These are phyloP conservation scores for Ceratobasidium theobromae DNA, from an alignment of 1,284 basidiomycete species.

Conservation along the genomic window DNA sequence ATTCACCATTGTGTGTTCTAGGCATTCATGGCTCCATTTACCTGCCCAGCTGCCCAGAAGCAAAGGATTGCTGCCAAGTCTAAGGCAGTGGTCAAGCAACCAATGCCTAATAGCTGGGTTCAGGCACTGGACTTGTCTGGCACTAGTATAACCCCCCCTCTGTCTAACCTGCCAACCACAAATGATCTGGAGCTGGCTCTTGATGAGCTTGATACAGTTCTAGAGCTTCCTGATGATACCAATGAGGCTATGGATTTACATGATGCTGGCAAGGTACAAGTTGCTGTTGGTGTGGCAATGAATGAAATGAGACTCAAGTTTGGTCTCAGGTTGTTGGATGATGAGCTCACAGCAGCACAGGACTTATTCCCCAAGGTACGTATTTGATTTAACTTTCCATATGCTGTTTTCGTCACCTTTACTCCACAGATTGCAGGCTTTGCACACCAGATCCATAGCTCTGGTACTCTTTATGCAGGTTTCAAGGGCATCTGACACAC, in stretches of 20 bases:
- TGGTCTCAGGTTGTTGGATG: background rate
- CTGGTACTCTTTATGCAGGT: background rate
- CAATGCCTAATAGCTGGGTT: background rate
- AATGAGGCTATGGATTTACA: background rate
- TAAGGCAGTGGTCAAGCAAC: background rate
- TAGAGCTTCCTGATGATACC: too few relatives aligned
- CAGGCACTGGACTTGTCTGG: background rate
- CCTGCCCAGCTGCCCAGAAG: background rate
- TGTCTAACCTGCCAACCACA: background rate
- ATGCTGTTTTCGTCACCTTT: background rate
- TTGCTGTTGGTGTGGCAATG: background rate
- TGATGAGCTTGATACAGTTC: too few relatives aligned
- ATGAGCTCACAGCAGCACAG: background rate
- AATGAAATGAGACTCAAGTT: background rate
- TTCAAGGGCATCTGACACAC: background rate
- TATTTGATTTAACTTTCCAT: background rate
- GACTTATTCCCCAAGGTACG: slow-evolving; percentile 10
- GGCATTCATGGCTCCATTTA: slow-evolving; percentile 9
- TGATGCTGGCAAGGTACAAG: background rate
- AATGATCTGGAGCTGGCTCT: background rate
- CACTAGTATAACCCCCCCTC: background rate
- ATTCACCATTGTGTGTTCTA: background rate
- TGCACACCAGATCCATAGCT: background rate
- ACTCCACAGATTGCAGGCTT: background rate
- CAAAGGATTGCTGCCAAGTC: background rate